These are phyloP conservation scores for Ceratonia siliqua DNA, from an alignment of 306 rosid genomes.

Conservation along the genomic window DNA sequence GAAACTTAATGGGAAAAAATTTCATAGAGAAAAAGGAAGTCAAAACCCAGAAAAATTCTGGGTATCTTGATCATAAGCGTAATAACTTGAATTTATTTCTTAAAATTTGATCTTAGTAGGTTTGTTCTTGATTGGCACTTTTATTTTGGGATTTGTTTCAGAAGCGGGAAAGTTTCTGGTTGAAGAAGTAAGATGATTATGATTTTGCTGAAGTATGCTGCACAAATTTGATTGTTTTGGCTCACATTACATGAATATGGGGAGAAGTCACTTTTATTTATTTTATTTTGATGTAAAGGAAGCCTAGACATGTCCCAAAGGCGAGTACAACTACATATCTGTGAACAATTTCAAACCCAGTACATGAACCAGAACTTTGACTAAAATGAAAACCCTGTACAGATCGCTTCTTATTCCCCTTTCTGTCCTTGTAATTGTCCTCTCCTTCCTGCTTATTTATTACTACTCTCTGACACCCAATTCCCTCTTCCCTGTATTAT, in stretches of 20 bases:
- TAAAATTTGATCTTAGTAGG: not conserved
- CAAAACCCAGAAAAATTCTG: not conserved
- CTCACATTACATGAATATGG: not conserved
- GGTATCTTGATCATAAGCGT: not conserved
- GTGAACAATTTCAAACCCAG: constrained; percentile 34
- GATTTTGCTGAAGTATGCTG: not conserved
- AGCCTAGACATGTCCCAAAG: not conserved
- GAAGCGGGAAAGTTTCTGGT: not conserved
- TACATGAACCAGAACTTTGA: constrained; percentile 45
- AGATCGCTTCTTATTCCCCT: constrained; percentile 43
- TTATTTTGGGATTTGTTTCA: constrained; percentile 18
- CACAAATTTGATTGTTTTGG: not conserved
- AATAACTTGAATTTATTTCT: not conserved
- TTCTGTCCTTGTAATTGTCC: constrained; percentile 31
- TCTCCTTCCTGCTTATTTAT: constrained; percentile 42
- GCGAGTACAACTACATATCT: not conserved
- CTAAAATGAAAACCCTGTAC: constrained; percentile 39
- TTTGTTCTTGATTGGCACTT: not conserved
- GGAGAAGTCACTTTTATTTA: not conserved
- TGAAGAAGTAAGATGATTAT: not conserved
- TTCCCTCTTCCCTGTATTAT: constrained; percentile 20
- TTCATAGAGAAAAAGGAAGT: not conserved
- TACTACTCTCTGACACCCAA: constrained; percentile 38
- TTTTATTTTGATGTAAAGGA: not conserved
- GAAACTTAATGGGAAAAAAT: not conserved